Evolutionary conservation across 179 eudicot species (phyloP).

Genomic region (Corrigiola litoralis): DNA sequence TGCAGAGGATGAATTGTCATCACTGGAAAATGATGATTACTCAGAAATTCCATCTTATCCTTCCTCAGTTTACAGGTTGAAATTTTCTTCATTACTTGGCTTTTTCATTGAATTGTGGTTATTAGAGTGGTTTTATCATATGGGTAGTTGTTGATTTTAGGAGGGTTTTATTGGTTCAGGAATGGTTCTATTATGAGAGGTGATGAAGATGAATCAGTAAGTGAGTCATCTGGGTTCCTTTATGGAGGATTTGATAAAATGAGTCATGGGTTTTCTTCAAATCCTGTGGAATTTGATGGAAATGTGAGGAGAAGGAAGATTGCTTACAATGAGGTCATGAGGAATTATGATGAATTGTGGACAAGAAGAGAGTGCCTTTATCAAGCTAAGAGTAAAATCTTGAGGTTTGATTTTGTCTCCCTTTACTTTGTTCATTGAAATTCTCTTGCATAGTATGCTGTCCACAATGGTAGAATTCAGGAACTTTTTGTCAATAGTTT

Average conservation of each 20-base stretch:
- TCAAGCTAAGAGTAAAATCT: conserved; percentile 50
- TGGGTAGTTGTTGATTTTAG: not conserved
- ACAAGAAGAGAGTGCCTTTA: conserved; percentile 31
- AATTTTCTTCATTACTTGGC: not conserved
- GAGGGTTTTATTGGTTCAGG: conserved; percentile 14
- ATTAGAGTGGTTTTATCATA: not conserved
- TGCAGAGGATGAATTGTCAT: conserved; percentile 33
- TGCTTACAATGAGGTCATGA: conserved; percentile 41
- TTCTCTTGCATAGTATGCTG: not conserved
- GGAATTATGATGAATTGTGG: conserved; percentile 40
- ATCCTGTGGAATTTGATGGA: conserved; percentile 29
- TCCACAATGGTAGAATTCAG: not conserved
- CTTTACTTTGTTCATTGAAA: not conserved
- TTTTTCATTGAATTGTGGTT: not conserved
- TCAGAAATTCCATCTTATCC: conserved; percentile 16
- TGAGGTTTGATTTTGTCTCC: conserved; percentile 39
- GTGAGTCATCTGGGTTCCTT: conserved; percentile 23
- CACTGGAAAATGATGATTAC: conserved; percentile 25
- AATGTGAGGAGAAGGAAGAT: conserved; percentile 31
- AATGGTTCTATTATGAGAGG: conserved; percentile 21
- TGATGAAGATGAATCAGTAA: conserved; percentile 30
- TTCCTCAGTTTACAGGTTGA: conserved; percentile 26
- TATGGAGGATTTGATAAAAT: conserved; percentile 23
- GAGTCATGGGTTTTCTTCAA: conserved; percentile 15
- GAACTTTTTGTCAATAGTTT: not conserved